Evolutionary conservation across 2,329 filamentous ascomycete species (phyloP).

Genomic region (Neocatenulostroma microsporum): DNA sequence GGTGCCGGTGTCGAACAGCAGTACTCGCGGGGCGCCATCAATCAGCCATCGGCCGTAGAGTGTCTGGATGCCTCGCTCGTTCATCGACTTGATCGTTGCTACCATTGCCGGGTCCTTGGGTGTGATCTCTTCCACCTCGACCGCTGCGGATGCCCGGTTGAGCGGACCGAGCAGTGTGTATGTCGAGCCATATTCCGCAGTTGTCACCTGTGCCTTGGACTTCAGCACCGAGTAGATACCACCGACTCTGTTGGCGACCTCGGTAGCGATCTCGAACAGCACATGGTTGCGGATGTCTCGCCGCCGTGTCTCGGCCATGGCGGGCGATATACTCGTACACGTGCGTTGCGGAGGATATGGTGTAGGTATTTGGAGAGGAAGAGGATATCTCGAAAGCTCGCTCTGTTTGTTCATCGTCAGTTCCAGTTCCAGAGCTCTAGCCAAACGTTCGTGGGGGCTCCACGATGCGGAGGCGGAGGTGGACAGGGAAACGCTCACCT

Average conservation of each 20-base stretch:
- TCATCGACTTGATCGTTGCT: constrained; percentile 85
- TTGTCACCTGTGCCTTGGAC: constrained; percentile 96
- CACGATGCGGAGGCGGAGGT: no score
- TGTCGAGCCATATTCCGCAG: constrained; percentile 94
- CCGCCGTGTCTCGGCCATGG: constrained; percentile 31
- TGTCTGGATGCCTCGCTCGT: constrained; percentile 78
- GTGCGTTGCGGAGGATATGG: no score
- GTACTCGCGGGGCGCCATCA: constrained; percentile 85
- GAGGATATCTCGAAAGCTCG: no score
- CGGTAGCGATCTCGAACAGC: constrained; percentile 93
- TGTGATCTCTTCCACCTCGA: constrained; percentile 90
- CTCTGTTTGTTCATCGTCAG: no score
- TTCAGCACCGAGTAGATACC: constrained; percentile 99
- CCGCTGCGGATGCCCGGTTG: constrained; percentile 87
- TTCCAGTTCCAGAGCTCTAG: no score
- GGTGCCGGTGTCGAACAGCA: constrained; percentile 91
- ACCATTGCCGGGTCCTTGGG: constrained; percentile 72
- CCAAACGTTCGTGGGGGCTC: no score
- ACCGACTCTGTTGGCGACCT: constrained; percentile 95
- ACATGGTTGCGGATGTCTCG: constrained; percentile 88
- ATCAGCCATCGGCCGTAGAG: constrained; percentile 97
- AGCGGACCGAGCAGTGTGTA: constrained; percentile 94
- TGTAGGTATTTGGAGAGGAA: no score
- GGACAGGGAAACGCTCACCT: no score
- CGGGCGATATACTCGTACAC: no score